A percentile compares a stretch with the other conserved stretches of the same genome.
phyloP scores from a whole-genome alignment of 176 grass and related monocot species.

The Canna indica region DNA sequence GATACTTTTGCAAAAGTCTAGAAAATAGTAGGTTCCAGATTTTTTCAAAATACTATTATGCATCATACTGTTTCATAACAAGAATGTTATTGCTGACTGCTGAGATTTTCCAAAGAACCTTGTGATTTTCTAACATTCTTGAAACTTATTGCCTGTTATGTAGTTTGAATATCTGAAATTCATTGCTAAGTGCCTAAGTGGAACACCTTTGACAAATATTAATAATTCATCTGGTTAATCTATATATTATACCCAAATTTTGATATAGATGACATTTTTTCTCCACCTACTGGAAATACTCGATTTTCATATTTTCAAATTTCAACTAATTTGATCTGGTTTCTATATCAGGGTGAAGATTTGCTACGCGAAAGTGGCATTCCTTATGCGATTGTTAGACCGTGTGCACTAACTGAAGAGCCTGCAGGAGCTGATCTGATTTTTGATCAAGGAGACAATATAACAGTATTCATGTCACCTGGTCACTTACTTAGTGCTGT shows the following conservation, averaged over 20 bases:
- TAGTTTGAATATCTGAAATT: not conserved
- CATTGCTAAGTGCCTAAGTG: not conserved
- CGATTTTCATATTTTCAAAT: not conserved
- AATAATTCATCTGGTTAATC: not conserved
- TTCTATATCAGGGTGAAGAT: conserved; percentile 68
- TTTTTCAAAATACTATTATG: not conserved
- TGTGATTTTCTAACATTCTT: too few relatives aligned
- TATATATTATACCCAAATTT: not conserved
- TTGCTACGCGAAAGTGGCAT: conserved; percentile 81
- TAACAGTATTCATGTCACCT: conserved; percentile 31
- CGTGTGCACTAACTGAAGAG: conserved; percentile 90
- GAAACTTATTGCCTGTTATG: too few relatives aligned
- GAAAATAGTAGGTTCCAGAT: too few relatives aligned
- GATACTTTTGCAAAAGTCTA: too few relatives aligned
- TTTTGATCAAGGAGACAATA: conserved; percentile 98
- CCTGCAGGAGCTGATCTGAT: conserved; percentile 90
- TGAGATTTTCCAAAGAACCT: too few relatives aligned
- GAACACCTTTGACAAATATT: not conserved
- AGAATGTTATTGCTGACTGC: not conserved
- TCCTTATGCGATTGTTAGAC: conserved; percentile 63
- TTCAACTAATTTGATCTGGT: not conserved
- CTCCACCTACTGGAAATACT: not conserved
- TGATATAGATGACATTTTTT: not conserved
- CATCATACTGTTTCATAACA: not conserved
- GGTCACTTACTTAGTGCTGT: not conserved